Base-by-base conservation (phyloP, 495 filamentous ascomycete species). In the Xylaria intraflava region DNA sequence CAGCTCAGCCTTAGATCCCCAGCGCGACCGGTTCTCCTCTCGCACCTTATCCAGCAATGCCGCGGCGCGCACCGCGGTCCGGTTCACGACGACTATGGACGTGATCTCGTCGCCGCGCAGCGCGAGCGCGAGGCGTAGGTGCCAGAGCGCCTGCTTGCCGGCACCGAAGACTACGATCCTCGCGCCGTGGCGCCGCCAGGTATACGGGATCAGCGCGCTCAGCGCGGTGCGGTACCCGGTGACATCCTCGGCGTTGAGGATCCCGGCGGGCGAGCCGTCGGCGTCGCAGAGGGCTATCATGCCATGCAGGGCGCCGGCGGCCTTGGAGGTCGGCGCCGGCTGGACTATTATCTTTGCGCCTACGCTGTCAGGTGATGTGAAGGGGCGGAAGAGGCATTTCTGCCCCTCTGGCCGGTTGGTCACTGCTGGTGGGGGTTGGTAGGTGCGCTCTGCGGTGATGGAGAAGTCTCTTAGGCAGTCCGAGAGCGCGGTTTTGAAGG, bases 161-260 rank as follows among this genome's bases (percentile, higher is more conserved):
- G 85, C 83, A 3, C 88, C 88, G 63, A 92, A 91, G 33, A 89
- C 78, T 9, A 80, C 73, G 6, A 89, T 58, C 11, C 78, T 85
- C 63, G 84, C 80, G 24, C 87, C 79, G 57, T 77, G 72, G 45
- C 74, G 67, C 44, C 87, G 83, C 56, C 79, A 81, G 53, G 76
- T 79, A 57, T 89, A 78, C 6, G 88, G 72, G 66, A 88, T 78
- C 47, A 82, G 77, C 12, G 83, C 76, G 0, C 80, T 79, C 22
- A 91, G 75, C 6, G 88, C 86, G 11, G 88, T 92, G 41, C 88
- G 85, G 67, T 90, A 92, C 3, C 84, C 85, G 3, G 88, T 91
- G 17, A 92, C 55, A 61, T 88, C 84, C 62, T 83, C 78, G 11
- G 88, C 88, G 59, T 86, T 86, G 41, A 92, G 70, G 49, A 91